Conservation (phyloP, 2,329 filamentous ascomycete genomes). For the Fusarium sp. region DNA sequence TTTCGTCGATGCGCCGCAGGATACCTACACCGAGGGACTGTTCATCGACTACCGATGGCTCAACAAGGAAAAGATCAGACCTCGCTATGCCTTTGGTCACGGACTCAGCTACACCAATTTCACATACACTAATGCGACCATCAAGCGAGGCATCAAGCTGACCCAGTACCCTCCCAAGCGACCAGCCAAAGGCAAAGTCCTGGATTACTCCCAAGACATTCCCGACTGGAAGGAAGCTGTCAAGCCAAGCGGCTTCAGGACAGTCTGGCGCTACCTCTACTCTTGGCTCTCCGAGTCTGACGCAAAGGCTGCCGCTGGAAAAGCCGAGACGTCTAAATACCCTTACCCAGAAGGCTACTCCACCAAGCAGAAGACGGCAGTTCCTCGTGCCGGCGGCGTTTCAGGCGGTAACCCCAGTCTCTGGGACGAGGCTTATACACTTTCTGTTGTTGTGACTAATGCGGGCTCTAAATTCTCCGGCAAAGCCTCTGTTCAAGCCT, state of each 20-base stretch:
- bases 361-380: conserved; percentile 57
- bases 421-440: conserved; percentile 63
- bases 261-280: conserved; percentile 76
- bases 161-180: conserved; percentile 53
- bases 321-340: conserved; percentile 59
- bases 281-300: conserved; percentile 68
- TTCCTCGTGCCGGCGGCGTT: conserved; percentile 74
- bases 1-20: conserved; percentile 76
- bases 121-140: conserved; percentile 65
- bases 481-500: conserved; percentile 62
- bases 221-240: conserved; percentile 68
- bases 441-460: conserved; percentile 66
- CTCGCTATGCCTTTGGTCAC: conserved; percentile 88
- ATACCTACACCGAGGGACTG: conserved; percentile 84
- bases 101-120: conserved; percentile 87
- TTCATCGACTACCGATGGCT: conserved; percentile 94
- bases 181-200: conserved; percentile 54
- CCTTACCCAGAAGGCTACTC: conserved; percentile 76
- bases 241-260: conserved; percentile 70
- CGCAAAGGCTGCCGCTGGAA: conserved; percentile 57
- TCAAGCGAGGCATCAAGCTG: conserved; percentile 63
- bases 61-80: conserved; percentile 79
- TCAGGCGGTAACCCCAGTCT: conserved; percentile 77
- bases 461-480: conserved; percentile 59
- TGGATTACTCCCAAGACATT: conserved; percentile 64